These are phyloP conservation scores for Cunninghamia lanceolata DNA, from an alignment of 75 land plant genomes.

Conservation along the genomic window DNA sequence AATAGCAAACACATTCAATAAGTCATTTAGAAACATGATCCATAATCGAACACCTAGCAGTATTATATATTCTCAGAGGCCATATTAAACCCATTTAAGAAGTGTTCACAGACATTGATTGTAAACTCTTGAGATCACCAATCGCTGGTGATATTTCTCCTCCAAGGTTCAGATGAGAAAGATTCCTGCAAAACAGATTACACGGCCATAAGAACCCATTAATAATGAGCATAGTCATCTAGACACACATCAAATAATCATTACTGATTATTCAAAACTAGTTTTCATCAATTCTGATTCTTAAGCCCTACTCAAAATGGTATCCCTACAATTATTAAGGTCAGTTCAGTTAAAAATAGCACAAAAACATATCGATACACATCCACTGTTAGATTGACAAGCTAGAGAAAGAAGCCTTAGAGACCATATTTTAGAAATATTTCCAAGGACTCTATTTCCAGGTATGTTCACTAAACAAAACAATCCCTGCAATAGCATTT, in stretches of 20 bases:
- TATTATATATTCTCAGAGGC: not conserved
- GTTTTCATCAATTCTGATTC: not conserved
- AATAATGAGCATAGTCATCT: not conserved
- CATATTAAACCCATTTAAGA: not conserved
- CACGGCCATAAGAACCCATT: not conserved
- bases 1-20: not conserved
- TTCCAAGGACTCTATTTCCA: too few species aligned
- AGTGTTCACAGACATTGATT: slow-evolving; percentile 43
- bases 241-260: not conserved
- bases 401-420: too few species aligned
- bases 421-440: not conserved
- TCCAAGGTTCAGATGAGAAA: slow-evolving; percentile 73
- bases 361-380: not conserved
- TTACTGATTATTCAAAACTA: not conserved
- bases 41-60: not conserved
- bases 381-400: too few species aligned
- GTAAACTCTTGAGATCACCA: slow-evolving; percentile 68
- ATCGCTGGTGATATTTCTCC: slow-evolving; percentile 98
- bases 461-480: too few species aligned
- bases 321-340: not conserved
- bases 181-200: slow-evolving; percentile 54
- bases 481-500: too few species aligned
- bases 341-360: too few species aligned
- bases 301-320: not conserved
- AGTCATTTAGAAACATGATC: not conserved